Evolutionary conservation across 2,329 filamentous ascomycete species (phyloP).

Genomic region (Colletotrichum falcatum): DNA sequence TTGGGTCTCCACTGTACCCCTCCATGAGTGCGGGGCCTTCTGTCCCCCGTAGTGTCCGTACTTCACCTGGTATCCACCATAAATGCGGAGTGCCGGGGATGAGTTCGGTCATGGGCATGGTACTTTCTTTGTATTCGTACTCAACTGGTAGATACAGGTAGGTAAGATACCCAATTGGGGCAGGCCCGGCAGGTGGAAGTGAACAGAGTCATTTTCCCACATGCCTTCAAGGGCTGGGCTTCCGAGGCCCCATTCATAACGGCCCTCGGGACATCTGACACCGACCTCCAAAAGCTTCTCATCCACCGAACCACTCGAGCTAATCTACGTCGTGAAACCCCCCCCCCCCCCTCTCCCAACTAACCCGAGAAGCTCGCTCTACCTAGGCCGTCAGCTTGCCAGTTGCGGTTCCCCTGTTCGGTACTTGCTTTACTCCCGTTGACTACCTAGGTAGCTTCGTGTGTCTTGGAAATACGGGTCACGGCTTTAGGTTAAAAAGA

Average conservation of each 20-base stretch:
- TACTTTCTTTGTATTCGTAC: no score
- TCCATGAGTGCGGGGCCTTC: neutral
- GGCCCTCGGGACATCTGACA: conserved; percentile 34
- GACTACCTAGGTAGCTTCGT: conserved; percentile 28
- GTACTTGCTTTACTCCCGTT: conserved; percentile 3
- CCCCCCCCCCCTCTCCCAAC: conserved; percentile 11
- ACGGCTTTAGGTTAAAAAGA: conserved; percentile 28
- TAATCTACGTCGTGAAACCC: conserved; percentile 11
- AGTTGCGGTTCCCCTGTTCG: conserved; percentile 19
- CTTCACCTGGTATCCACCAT: neutral
- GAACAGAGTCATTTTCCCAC: neutral
- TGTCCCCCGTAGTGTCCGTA: conserved; percentile 3
- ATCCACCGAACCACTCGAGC: conserved; percentile 9
- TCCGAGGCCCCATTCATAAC: neutral
- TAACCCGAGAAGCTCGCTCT: conserved; percentile 9
- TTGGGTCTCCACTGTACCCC: neutral
- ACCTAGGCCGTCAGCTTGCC: neutral
- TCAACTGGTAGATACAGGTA: no score
- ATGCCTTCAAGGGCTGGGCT: neutral
- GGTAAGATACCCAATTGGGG: neutral
- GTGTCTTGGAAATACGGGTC: conserved; percentile 22
- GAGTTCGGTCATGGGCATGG: neutral
- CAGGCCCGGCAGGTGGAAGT: conserved; percentile 10
- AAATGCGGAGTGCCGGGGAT: neutral
- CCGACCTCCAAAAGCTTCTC: conserved; percentile 35